Base-by-base conservation (phyloP, 148 eudicot genomes). In the Amaranthus palmeri region DNA sequence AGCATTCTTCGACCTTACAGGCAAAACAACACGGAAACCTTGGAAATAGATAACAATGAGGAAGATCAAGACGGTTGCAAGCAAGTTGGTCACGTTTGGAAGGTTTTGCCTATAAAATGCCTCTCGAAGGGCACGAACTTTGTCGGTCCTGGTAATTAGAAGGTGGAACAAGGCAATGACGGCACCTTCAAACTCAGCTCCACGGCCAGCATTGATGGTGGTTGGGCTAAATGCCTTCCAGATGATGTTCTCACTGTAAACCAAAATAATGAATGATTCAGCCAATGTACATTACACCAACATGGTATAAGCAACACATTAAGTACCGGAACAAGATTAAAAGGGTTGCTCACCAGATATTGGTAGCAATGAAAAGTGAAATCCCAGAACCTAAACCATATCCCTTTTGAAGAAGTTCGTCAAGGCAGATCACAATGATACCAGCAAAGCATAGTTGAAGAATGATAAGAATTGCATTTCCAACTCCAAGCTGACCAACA, bases 341-440 rank as follows among this genome's bases (percentile, higher is more conserved):
- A 5, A 45, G 10, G 6, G 12, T 10, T 63, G 42, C 74, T 78
- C 55, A 87, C 91, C 96, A 86, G 71, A 87, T 88, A 68, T 90
- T 90, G 78, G 90, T 84, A 15, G 92, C 96, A 56, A 86, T 90
- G 75, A 90, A 90, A 17, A 90, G 79, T 3, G 96, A 85, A 65
- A 90, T 84, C n/a, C 96, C 92, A 71, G 90, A 90, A 45, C 96
- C 96, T 44, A 90, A 81, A 78, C 96, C 96, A 80, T 90, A 90
- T 69, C 92, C 96, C 73, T 90, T 90, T 70, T 90, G 88, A 68
- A 90, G 96, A 69, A 87, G 88, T 67, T 90, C 96, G 68, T 90
- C 92, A 54, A 88, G 80, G 81, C 90, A 90, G 40, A 90, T 84
- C 44, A 90, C 86, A 10, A 86, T 82, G 12, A 90, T 87, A 13